These are phyloP conservation scores for Cyberlindnera nakhonratchasimensis DNA, from an alignment of 805 yeast genomes.

Conservation along the genomic window DNA sequence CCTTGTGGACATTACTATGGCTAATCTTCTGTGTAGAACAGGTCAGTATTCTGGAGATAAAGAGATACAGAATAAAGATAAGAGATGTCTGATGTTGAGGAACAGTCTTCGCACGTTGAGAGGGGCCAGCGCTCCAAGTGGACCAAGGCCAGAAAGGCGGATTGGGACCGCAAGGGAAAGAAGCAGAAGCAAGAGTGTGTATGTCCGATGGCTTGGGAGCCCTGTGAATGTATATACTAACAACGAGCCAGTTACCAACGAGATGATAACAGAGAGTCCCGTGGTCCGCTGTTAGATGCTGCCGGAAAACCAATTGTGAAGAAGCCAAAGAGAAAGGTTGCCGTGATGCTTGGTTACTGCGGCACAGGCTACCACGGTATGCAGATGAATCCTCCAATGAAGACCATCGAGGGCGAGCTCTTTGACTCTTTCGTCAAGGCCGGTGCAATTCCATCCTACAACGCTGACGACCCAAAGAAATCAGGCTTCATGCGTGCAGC, in stretches of 20 bases:
- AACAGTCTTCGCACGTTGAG: slow-evolving; percentile 39
- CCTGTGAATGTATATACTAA: slow-evolving; percentile 8
- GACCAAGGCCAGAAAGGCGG: slow-evolving; percentile 28
- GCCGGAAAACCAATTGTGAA: slow-evolving; percentile 62
- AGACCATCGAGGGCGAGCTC: slow-evolving; percentile 87
- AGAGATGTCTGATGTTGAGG: slow-evolving; percentile 25
- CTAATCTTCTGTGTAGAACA: no score
- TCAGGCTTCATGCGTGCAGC: slow-evolving; percentile 85
- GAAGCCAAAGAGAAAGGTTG: slow-evolving; percentile 86
- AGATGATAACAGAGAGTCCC: slow-evolving; percentile 21
- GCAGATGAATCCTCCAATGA: slow-evolving; percentile 86
- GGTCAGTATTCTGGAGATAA: background rate
- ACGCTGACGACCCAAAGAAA: slow-evolving; percentile 84
- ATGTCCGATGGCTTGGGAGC: slow-evolving; percentile 12
- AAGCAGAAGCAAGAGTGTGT: slow-evolving; percentile 28
- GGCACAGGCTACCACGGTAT: slow-evolving; percentile 97
- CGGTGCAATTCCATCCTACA: slow-evolving; percentile 84
- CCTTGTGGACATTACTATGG: no score
- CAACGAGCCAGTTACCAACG: slow-evolving; percentile 14
- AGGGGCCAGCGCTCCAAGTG: slow-evolving; percentile 40
- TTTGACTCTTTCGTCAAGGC: slow-evolving; percentile 80
- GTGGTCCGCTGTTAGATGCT: slow-evolving; percentile 44
- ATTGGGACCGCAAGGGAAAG: slow-evolving; percentile 20
- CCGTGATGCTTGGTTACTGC: slow-evolving; percentile 87
- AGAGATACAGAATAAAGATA: background rate